These are phyloP conservation scores for Prunus kanzakura DNA, from an alignment of 306 rosid genomes.

Conservation along the genomic window DNA sequence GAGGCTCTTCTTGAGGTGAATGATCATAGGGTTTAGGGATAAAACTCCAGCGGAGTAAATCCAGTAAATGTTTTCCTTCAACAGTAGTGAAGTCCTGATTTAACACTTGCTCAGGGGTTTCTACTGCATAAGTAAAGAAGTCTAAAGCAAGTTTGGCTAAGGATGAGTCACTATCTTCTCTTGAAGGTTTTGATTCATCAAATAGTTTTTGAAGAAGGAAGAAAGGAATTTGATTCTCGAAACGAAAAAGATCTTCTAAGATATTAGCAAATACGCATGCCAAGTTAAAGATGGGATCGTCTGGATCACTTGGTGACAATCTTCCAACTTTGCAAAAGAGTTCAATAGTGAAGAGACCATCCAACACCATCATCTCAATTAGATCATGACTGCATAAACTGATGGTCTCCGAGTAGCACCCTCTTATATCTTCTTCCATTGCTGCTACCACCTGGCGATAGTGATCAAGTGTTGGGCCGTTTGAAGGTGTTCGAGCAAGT, in stretches of 20 bases:
- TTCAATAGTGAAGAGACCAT: slow-evolving; percentile 60
- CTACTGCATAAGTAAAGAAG: slow-evolving; percentile 38
- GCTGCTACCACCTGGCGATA: slow-evolving; percentile 6
- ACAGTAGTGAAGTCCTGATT: neutral
- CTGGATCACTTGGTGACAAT: slow-evolving; percentile 20
- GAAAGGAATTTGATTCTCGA: slow-evolving; percentile 69
- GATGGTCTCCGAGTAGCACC: slow-evolving; percentile 45
- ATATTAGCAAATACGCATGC: slow-evolving; percentile 36
- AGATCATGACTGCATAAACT: slow-evolving; percentile 24
- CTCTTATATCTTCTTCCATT: slow-evolving; percentile 34
- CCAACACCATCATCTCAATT: slow-evolving; percentile 51
- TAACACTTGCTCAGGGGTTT: slow-evolving; percentile 30
- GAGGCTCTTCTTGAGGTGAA: neutral
- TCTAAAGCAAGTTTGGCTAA: slow-evolving; percentile 30
- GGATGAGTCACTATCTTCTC: neutral
- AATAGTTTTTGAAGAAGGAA: slow-evolving; percentile 42
- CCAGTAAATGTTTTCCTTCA: slow-evolving; percentile 37
- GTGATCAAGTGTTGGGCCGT: neutral
- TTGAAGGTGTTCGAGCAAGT: slow-evolving; percentile 22
- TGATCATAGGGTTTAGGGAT: neutral
- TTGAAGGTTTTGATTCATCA: slow-evolving; percentile 8
- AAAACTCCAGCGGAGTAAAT: slow-evolving; percentile 46
- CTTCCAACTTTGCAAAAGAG: slow-evolving; percentile 33
- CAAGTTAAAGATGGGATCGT: slow-evolving; percentile 46
- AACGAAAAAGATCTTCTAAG: slow-evolving; percentile 42